Evolutionary conservation across 148 eudicot species (phyloP).

Genomic region (Pouteria glomerata): DNA sequence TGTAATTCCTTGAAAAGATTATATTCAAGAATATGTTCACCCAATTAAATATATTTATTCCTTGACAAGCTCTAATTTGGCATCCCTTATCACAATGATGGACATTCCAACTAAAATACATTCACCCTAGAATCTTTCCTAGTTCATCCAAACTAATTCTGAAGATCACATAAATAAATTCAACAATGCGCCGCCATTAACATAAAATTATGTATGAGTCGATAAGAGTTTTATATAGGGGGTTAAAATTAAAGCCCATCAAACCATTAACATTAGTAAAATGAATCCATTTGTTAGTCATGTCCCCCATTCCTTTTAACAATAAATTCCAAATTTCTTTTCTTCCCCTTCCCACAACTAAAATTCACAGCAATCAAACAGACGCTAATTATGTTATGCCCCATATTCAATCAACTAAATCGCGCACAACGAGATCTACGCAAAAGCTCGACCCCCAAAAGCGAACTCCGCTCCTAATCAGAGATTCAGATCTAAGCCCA

Average conservation of each 20-base stretch:
- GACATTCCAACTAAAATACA: neutral
- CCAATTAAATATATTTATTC: too few relatives aligned
- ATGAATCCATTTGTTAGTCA: neutral
- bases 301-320: neutral
- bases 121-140: neutral
- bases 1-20: neutral
- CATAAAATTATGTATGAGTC: neutral
- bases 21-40: too few relatives aligned
- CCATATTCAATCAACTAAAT: neutral
- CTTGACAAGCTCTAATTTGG: neutral
- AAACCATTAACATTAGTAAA: neutral
- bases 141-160: neutral
- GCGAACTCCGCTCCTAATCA: neutral
- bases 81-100: neutral
- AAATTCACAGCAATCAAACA: neutral
- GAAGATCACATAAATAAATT: neutral
- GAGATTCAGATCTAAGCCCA: neutral
- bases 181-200: neutral
- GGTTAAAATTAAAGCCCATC: slow-evolving; percentile 1
- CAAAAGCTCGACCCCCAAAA: neutral
- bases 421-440: neutral
- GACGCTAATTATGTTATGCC: neutral
- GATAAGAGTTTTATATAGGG: neutral
- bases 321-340: neutral
- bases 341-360: neutral